Evolutionary conservation across 2,329 filamentous ascomycete species (phyloP).

Genomic region (Cryphonectria parasitica): DNA sequence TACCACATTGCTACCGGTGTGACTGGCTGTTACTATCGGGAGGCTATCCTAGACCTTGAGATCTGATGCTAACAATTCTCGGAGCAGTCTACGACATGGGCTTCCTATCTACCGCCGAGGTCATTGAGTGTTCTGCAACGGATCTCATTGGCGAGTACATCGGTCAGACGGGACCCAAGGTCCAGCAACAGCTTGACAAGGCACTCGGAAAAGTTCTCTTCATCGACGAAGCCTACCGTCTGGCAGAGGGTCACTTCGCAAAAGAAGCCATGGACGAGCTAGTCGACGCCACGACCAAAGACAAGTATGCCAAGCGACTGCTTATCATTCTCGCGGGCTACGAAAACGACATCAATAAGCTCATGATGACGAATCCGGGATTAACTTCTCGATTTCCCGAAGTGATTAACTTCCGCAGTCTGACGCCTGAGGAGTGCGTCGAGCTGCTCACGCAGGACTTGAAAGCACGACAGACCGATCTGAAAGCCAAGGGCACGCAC

Average conservation of each 20-base stretch:
- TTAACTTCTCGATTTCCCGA: constrained; percentile 69
- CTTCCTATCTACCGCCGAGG: constrained; percentile 61
- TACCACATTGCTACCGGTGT: neutral
- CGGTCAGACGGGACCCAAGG: constrained; percentile 72
- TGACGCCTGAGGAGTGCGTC: constrained; percentile 50
- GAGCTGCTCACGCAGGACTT: constrained; percentile 44
- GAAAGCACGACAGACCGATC: constrained; percentile 34
- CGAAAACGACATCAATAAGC: constrained; percentile 64
- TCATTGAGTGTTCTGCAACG: constrained; percentile 68
- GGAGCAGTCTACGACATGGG: constrained; percentile 67
- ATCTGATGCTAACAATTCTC: neutral
- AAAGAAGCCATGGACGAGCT: constrained; percentile 60
- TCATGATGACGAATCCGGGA: constrained; percentile 65
- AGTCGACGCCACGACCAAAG: constrained; percentile 57
- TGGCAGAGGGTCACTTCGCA: constrained; percentile 61
- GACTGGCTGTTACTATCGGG: constrained; percentile 39
- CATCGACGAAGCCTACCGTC: constrained; percentile 73
- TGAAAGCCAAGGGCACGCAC: neutral
- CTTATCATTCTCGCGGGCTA: constrained; percentile 74
- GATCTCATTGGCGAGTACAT: constrained; percentile 71
- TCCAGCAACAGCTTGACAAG: constrained; percentile 61
- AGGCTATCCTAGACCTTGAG: constrained; percentile 46
- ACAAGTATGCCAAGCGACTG: constrained; percentile 60
- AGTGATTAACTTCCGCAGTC: constrained; percentile 56
- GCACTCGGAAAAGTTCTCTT: constrained; percentile 70